Evolutionary conservation across 2,329 filamentous ascomycete genomes (phyloP).

Genomic region (Fusarium phyllophilum): DNA sequence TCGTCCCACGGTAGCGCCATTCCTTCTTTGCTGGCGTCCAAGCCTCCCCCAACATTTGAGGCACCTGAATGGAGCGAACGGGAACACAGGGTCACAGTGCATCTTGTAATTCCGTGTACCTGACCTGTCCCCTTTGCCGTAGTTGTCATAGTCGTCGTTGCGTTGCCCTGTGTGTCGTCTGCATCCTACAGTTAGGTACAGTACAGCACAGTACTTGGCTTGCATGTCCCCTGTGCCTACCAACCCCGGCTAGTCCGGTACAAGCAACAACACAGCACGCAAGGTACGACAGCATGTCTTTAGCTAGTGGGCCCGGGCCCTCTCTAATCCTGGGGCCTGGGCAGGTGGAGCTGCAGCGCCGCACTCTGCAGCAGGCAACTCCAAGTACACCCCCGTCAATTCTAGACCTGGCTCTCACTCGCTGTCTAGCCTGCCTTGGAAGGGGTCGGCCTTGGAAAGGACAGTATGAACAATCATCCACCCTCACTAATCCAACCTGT

Average conservation of each 20-base stretch:
- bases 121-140: conserved; percentile 9
- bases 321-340: conserved; percentile 7
- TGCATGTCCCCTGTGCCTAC: conserved; percentile 13
- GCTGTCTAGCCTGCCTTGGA: conserved; percentile 23
- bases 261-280: conserved; percentile 30
- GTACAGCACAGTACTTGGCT: conserved; percentile 1
- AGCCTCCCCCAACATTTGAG: conserved; percentile 29
- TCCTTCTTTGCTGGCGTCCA: conserved; percentile 25
- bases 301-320: background rate
- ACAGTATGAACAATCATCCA: conserved; percentile 38
- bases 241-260: conserved; percentile 30
- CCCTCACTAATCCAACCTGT: conserved; percentile 40
- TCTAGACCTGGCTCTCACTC: conserved; percentile 23
- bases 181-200: background rate
- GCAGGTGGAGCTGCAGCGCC: background rate
- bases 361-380: background rate
- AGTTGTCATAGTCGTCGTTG: conserved; percentile 18
- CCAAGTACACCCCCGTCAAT: conserved; percentile 30
- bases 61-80: conserved; percentile 5
- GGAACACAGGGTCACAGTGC: conserved; percentile 30
- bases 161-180: conserved; percentile 3
- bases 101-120: background rate
- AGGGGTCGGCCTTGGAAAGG: conserved; percentile 20
- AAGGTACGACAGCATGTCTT: conserved; percentile 31
- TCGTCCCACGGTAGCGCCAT: conserved; percentile 44